These are phyloP conservation scores for Aspergillus costaricaensis DNA, from an alignment of 2,329 filamentous ascomycete genomes.

Conservation along the genomic window DNA sequence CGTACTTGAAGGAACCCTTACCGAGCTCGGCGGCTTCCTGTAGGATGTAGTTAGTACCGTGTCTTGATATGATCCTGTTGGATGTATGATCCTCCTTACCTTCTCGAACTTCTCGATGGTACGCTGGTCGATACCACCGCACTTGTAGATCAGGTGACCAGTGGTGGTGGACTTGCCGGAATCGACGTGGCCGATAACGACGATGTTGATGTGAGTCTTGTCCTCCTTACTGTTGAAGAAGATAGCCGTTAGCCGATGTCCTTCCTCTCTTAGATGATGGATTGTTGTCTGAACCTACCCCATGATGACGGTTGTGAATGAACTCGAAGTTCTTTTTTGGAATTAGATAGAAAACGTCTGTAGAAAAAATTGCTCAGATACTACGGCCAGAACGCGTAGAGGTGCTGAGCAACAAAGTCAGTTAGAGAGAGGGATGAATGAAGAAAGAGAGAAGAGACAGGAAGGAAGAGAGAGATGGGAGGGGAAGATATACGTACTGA, in stretches of 20 bases:
- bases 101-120: slow-evolving; percentile 99
- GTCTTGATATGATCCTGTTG: neutral
- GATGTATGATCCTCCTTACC: slow-evolving; percentile 57
- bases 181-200: slow-evolving; percentile 99
- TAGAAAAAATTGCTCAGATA: slow-evolving; percentile 49
- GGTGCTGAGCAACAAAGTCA: slow-evolving; percentile 46
- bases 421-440: slow-evolving; percentile 30
- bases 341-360: slow-evolving; percentile 48
- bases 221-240: slow-evolving; percentile 75
- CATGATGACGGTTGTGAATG: slow-evolving; percentile 56
- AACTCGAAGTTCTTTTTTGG: slow-evolving; percentile 50
- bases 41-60: slow-evolving; percentile 27
- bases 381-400: slow-evolving; percentile 54
- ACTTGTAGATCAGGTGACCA: slow-evolving; percentile 99
- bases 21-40: slow-evolving; percentile 98
- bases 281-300: slow-evolving; percentile 52
- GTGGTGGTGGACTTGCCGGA: slow-evolving; percentile 98
- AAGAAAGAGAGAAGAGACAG: slow-evolving; percentile 19
- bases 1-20: slow-evolving; percentile 99
- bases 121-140: slow-evolving; percentile 99
- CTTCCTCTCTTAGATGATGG: slow-evolving; percentile 18
- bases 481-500: slow-evolving; percentile 48
- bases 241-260: slow-evolving; percentile 7
- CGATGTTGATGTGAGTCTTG: slow-evolving; percentile 95
- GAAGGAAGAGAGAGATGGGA: slow-evolving; percentile 17